A percentile compares a stretch with the other conserved stretches of the same genome.
Conservation (phyloP, 495 filamentous ascomycete genomes). For the Oleoguttula mirabilis region DNA sequence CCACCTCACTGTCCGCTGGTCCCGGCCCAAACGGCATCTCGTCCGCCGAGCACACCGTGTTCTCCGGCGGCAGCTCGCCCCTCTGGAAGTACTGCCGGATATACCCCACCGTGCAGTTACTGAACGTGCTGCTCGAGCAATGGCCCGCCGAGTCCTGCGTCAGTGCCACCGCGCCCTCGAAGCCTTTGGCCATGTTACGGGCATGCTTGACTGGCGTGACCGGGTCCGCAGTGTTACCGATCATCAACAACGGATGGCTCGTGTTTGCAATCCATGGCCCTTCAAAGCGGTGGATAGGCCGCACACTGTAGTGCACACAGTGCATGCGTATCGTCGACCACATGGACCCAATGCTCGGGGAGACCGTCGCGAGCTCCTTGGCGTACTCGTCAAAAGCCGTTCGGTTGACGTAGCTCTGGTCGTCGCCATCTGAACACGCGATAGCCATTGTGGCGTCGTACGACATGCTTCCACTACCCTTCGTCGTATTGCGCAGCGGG, state of each 20-base stretch:
- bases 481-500: background rate
- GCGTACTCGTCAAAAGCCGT: slow-evolving; percentile 39
- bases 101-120: slow-evolving; percentile 22
- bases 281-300: slow-evolving; percentile 45
- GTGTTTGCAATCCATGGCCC: slow-evolving; percentile 41
- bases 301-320: slow-evolving; percentile 45
- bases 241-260: slow-evolving; percentile 40
- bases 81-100: slow-evolving; percentile 27
- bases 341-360: slow-evolving; percentile 41
- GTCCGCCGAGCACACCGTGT: slow-evolving; percentile 21
- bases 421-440: slow-evolving; percentile 49
- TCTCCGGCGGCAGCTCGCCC: slow-evolving; percentile 22
- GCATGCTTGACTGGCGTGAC: slow-evolving; percentile 43
- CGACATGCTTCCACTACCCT: background rate
- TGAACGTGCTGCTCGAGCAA: slow-evolving; percentile 21
- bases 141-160: slow-evolving; percentile 43
- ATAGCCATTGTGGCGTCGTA: slow-evolving; percentile 43
- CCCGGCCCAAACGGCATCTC: slow-evolving; percentile 13
- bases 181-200: slow-evolving; percentile 37
- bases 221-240: slow-evolving; percentile 46
- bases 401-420: slow-evolving; percentile 31
- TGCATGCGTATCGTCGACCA: slow-evolving; percentile 44
- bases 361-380: slow-evolving; percentile 35
- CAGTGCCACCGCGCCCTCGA: slow-evolving; percentile 41
- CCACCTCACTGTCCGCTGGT: background rate